These are phyloP conservation scores for Bipolaris oryzae DNA, from an alignment of 2,329 filamentous ascomycete genomes.

Conservation along the genomic window DNA sequence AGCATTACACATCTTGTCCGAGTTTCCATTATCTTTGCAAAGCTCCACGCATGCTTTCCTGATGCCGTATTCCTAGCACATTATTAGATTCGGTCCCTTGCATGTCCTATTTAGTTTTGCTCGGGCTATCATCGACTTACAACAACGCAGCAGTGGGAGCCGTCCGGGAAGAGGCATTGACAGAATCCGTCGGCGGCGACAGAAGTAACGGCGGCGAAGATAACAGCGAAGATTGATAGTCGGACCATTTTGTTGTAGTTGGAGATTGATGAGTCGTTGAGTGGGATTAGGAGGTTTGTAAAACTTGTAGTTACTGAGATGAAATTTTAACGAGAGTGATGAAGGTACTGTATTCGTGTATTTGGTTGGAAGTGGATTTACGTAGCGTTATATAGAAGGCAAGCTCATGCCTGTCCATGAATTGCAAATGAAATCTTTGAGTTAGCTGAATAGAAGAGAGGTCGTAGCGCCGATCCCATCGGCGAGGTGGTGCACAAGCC, in stretches of 20 bases:
- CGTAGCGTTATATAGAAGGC: neutral
- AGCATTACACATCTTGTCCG: constrained; percentile 5
- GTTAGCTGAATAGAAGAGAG: neutral
- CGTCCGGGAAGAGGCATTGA: constrained; percentile 9
- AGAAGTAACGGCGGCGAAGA: constrained; percentile 5
- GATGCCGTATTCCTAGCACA: neutral
- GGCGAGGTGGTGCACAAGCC: neutral
- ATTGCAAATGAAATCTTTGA: neutral
- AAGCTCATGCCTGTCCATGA: neutral
- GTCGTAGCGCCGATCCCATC: neutral
- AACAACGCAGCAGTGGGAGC: constrained; percentile 12
- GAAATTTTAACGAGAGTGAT: neutral
- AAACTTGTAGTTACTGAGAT: neutral
- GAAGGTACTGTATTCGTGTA: neutral
- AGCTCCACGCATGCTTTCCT: neutral
- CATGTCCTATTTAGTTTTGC: neutral
- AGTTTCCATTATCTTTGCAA: constrained; percentile 6
- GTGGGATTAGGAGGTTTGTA: neutral
- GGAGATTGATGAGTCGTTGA: neutral
- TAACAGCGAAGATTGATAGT: neutral
- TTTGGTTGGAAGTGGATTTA: neutral
- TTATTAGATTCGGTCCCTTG: neutral
- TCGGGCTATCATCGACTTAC: constrained; percentile 2
- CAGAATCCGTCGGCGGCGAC: constrained; percentile 9
- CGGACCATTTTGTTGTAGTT: constrained; percentile 6